These are phyloP conservation scores for Plectosphaerella cucumerina DNA, from an alignment of 2,329 filamentous ascomycete genomes.

Conservation along the genomic window DNA sequence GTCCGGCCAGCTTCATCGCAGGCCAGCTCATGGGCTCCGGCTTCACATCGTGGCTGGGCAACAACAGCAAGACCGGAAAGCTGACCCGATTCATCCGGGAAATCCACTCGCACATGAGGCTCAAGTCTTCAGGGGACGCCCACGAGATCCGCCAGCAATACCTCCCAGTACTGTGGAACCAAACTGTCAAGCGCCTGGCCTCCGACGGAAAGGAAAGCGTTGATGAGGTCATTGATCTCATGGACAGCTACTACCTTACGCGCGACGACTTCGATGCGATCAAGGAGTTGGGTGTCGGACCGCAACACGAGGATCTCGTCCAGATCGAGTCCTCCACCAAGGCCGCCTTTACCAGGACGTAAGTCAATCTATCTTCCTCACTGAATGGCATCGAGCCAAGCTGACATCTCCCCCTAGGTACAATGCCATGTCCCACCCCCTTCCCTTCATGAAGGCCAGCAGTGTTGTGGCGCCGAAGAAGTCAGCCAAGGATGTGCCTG, in stretches of 20 bases:
- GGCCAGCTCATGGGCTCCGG: conserved; percentile 70
- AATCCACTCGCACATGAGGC: conserved; percentile 94
- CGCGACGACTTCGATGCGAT: conserved; percentile 93
- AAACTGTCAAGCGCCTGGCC: conserved; percentile 70
- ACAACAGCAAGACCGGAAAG: conserved; percentile 82
- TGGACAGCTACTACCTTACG: conserved; percentile 96
- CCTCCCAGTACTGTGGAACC: conserved; percentile 80
- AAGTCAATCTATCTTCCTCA: conserved; percentile 39
- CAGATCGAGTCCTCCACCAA: conserved; percentile 85
- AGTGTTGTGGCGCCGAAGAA: conserved; percentile 71
- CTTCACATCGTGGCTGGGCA: conserved; percentile 92
- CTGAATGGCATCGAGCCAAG: neutral
- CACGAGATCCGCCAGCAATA: conserved; percentile 96
- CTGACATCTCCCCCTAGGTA: conserved; percentile 52
- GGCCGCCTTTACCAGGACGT: conserved; percentile 82
- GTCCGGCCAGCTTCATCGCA: conserved; percentile 81
- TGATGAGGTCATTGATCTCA: conserved; percentile 80
- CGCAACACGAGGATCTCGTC: conserved; percentile 70
- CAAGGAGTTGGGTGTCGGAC: conserved; percentile 83
- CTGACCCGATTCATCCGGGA: conserved; percentile 82
- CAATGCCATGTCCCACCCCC: conserved; percentile 75
- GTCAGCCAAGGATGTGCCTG: conserved; percentile 71
- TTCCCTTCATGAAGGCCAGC: conserved; percentile 95
- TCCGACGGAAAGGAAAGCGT: conserved; percentile 78
- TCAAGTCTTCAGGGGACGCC: conserved; percentile 83